Percentiles rank a stretch among this genome's conserved stretches.
phyloP scores from a whole-genome alignment of 1,284 basidiomycete species.

The Schizophyllum commune region DNA sequence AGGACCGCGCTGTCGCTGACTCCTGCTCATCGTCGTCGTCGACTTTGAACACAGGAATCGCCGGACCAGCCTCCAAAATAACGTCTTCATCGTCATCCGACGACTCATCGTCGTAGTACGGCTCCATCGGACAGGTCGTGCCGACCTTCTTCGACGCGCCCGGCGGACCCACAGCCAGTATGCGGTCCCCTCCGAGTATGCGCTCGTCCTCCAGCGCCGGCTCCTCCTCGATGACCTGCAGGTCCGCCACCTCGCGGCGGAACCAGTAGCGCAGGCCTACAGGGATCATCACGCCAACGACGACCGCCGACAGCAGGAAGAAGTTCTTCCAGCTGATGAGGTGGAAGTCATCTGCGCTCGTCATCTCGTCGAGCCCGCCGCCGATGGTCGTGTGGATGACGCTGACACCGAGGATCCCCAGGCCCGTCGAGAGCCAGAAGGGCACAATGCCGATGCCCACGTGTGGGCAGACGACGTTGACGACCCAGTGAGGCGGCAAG shows the following conservation, averaged over 20 bases:
- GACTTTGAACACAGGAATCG: constrained; percentile 24
- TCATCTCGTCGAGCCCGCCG: constrained; percentile 91
- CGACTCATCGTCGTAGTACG: constrained; percentile 7
- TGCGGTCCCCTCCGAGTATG: constrained; percentile 8
- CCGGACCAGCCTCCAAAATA: constrained; percentile 62
- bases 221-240: constrained; percentile 32
- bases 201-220: constrained; percentile 22
- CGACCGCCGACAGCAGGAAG: constrained; percentile 74
- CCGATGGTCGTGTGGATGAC: constrained; percentile 97
- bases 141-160: not conserved
- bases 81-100: constrained; percentile 42
- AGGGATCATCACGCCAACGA: constrained; percentile 87
- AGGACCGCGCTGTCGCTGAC: constrained; percentile 1
- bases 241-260: constrained; percentile 43
- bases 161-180: constrained; percentile 23
- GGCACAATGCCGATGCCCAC: constrained; percentile 79
- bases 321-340: constrained; percentile 86
- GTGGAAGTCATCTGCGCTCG: constrained; percentile 85
- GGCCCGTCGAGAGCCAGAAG: constrained; percentile 88
- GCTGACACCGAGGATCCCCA: constrained; percentile 87
- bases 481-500: constrained; percentile 94
- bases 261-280: constrained; percentile 81
- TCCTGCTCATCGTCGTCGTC: constrained; percentile 18
- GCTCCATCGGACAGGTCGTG: constrained; percentile 12
- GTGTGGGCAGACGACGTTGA: constrained; percentile 92